phyloP scores from a whole-genome alignment of 179 eudicot species.

The Drosera spatulata region DNA sequence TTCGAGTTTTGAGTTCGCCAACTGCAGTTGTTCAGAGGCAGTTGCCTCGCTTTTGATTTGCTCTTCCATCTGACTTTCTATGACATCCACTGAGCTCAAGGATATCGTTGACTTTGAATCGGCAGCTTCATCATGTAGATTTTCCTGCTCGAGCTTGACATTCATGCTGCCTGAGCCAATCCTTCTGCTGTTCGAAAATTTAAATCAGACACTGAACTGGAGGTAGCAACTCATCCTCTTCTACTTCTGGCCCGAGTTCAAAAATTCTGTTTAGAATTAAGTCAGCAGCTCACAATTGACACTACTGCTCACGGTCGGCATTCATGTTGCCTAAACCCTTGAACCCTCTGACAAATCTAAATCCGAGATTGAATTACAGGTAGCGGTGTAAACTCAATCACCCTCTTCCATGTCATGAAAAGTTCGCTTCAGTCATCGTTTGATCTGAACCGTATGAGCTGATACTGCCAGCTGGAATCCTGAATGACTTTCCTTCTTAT shows the following conservation, averaged over 20 bases:
- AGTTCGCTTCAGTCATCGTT: conserved; percentile 31
- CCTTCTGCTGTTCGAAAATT: too few species aligned
- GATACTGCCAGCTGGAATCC: conserved; percentile 60
- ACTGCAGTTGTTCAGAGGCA: conserved; percentile 8
- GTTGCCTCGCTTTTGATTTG: conserved; percentile 3
- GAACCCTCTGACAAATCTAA: conserved; percentile 17
- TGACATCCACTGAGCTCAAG: conserved; percentile 8
- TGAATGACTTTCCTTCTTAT: conserved; percentile 30
- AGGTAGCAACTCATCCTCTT: conserved; percentile 5
- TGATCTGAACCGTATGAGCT: conserved; percentile 56
- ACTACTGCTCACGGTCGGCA: conserved; percentile 1
- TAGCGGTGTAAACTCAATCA: conserved; percentile 32
- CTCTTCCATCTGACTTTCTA: conserved; percentile 14
- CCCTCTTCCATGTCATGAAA: conserved; percentile 17
- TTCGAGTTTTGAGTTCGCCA: conserved; percentile 17
- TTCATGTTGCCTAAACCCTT: conserved; percentile 6
- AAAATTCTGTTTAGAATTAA: conserved; percentile 18
- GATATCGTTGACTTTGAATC: too few species aligned
- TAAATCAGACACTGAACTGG: conserved; percentile 12
- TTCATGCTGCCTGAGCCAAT: too few species aligned
- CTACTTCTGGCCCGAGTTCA: conserved; percentile 5
- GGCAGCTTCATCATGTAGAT: too few species aligned
- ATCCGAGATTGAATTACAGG: conserved; percentile 41
- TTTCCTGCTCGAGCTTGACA: too few species aligned
- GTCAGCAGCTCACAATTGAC: conserved; percentile 12